phyloP scores from a whole-genome alignment of 2,329 filamentous ascomycete genomes.

The Dactylonectria estremocensis region DNA sequence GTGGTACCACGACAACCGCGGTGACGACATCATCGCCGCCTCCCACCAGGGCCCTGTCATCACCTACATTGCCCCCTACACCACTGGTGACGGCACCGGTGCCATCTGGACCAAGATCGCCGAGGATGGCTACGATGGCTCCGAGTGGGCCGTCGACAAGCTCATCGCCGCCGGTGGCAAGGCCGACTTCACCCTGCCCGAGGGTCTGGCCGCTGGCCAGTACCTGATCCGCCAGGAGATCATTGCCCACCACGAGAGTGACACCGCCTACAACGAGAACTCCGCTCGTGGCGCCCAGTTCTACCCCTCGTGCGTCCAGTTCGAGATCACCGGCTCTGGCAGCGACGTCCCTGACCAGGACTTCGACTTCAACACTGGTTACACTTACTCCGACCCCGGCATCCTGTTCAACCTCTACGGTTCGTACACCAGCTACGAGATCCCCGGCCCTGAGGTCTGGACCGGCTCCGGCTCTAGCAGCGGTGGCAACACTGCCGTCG shows the following conservation, averaged over 20 bases:
- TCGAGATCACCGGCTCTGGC: slow-evolving; percentile 69
- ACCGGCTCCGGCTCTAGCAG: slow-evolving; percentile 34
- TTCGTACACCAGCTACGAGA: slow-evolving; percentile 48
- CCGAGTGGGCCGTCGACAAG: slow-evolving; percentile 60
- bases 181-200: slow-evolving; percentile 64
- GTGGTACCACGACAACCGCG: slow-evolving; percentile 66
- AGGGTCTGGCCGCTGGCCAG: slow-evolving; percentile 62
- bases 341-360: slow-evolving; percentile 54
- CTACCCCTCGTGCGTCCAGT: slow-evolving; percentile 73
- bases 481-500: slow-evolving; percentile 11
- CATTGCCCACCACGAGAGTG: slow-evolving; percentile 66
- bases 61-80: slow-evolving; percentile 66
- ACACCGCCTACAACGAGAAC: slow-evolving; percentile 50
- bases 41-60: slow-evolving; percentile 69
- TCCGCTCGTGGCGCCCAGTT: slow-evolving; percentile 57
- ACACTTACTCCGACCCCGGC: slow-evolving; percentile 70
- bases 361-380: slow-evolving; percentile 67
- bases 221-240: slow-evolving; percentile 71
- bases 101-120: slow-evolving; percentile 67
- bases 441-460: slow-evolving; percentile 56
- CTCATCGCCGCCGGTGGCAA: slow-evolving; percentile 66
- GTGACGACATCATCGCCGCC: slow-evolving; percentile 67
- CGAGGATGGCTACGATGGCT: slow-evolving; percentile 55
- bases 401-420: slow-evolving; percentile 73
- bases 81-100: slow-evolving; percentile 60